Conservation (phyloP, 345 rosid genomes). For the Raphanus sativus region DNA sequence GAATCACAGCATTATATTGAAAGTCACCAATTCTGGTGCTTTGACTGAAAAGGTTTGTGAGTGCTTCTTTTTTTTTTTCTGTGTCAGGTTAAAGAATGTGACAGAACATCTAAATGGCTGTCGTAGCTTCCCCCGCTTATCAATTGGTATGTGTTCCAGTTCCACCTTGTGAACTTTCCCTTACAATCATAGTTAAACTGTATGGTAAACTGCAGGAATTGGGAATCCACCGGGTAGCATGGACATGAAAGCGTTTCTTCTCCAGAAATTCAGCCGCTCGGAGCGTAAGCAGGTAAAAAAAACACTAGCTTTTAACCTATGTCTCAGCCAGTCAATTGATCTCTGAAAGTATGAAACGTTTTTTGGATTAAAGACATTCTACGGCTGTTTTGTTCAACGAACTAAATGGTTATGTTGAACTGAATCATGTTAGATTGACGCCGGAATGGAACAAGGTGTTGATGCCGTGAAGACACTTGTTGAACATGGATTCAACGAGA, state of each 20-base stretch:
- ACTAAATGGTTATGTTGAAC: background rate
- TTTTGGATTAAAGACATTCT: background rate
- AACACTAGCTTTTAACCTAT: background rate
- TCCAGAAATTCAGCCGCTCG: slow-evolving; percentile 67
- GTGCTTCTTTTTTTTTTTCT: background rate
- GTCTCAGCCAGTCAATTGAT: background rate
- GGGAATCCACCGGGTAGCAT: slow-evolving; percentile 88
- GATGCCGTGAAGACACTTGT: slow-evolving; percentile 62
- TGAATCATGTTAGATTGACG: slow-evolving; percentile 53
- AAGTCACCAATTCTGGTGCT: background rate
- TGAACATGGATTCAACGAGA: slow-evolving; percentile 56
- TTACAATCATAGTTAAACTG: background rate
- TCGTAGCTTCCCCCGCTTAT: slow-evolving; percentile 69
- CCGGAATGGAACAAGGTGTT: slow-evolving; percentile 64
- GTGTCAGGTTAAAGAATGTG: slow-evolving; percentile 72
- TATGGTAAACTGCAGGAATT: slow-evolving; percentile 52
- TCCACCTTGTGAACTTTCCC: background rate
- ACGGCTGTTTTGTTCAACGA: background rate
- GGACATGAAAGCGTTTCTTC: slow-evolving; percentile 90
- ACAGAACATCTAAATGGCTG: slow-evolving; percentile 69
- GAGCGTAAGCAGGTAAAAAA: slow-evolving; percentile 61
- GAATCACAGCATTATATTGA: background rate
- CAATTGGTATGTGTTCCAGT: slow-evolving; percentile 53
- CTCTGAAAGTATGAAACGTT: background rate
- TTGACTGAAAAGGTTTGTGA: background rate